A percentile compares a stretch with the other conserved stretches of the same genome.
Conservation (phyloP, 1,284 basidiomycete species). For the Lentinula novae-zelandiae region DNA sequence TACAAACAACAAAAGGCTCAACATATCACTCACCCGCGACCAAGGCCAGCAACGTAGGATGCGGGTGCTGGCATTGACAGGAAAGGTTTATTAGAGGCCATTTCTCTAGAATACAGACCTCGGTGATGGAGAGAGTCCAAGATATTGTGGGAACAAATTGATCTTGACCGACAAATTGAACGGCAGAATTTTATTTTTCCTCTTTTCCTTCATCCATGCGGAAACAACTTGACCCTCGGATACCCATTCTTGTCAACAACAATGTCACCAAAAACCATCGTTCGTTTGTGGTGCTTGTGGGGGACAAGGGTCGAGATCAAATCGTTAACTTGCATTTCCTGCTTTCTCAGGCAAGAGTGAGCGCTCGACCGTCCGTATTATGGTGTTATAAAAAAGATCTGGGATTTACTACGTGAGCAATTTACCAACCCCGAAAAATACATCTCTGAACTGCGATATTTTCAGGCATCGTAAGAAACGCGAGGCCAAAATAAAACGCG, state of each 20-base stretch:
- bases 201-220: constrained; percentile 54
- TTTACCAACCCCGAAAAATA: constrained; percentile 5
- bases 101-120: constrained; percentile 15
- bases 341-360: constrained; percentile 86
- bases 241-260: constrained; percentile 90
- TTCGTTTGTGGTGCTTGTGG: constrained; percentile 96
- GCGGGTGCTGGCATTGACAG: constrained; percentile 87
- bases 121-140: background rate
- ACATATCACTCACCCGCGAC: constrained; percentile 69
- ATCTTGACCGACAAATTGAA: background rate
- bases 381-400: constrained; percentile 99
- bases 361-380: constrained; percentile 85
- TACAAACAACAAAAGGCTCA: constrained; percentile 8
- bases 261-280: constrained; percentile 92
- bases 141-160: background rate
- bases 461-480: constrained; percentile 92
- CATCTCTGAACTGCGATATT: constrained; percentile 2
- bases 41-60: constrained; percentile 94
- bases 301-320: constrained; percentile 94
- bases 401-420: constrained; percentile 81
- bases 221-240: constrained; percentile 88
- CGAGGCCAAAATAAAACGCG: constrained; percentile 92
- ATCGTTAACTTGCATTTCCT: constrained; percentile 96
- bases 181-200: background rate
- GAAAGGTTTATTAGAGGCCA: constrained; percentile 60